A percentile compares a stretch with the other conserved stretches of the same genome.
Evolutionary conservation across 208 protist genomes (phyloP).

Genomic region (Hexamita inflata): DNA sequence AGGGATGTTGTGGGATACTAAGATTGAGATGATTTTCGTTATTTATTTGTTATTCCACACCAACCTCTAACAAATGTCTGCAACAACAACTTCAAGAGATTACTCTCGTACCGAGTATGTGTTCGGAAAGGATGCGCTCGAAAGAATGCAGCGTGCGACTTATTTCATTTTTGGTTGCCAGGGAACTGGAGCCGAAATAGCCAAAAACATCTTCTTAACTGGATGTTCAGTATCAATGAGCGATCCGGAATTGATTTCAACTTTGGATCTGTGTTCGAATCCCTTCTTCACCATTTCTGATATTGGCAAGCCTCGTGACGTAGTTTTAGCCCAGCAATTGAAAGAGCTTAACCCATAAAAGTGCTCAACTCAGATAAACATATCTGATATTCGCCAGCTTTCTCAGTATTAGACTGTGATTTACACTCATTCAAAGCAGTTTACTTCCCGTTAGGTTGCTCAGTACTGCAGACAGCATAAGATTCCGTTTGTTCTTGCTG

Average conservation of each 20-base stretch:
- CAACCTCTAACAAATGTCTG: too few relatives aligned
- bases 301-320: slow-evolving; percentile 27
- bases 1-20: not conserved
- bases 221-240: slow-evolving; percentile 34
- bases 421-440: not conserved
- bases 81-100: too few relatives aligned
- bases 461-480: slow-evolving; percentile 5
- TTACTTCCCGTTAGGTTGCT: not conserved
- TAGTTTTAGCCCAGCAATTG: not conserved
- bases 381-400: not conserved
- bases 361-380: not conserved
- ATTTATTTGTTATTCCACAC: too few relatives aligned
- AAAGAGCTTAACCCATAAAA: slow-evolving; percentile 38
- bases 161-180: slow-evolving; percentile 29
- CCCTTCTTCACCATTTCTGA: slow-evolving; percentile 34
- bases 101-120: slow-evolving; percentile 32
- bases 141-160: slow-evolving; percentile 19
- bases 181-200: slow-evolving; percentile 30
- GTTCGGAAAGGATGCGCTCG: slow-evolving; percentile 33
- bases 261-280: slow-evolving; percentile 34
- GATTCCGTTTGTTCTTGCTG: slow-evolving; percentile 37
- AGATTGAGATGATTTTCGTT: not conserved
- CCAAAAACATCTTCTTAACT: slow-evolving; percentile 36
- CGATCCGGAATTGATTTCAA: slow-evolving; percentile 14
- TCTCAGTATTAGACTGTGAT: not conserved